phyloP scores from a whole-genome alignment of 2,329 filamentous ascomycete species.

The Epichloe scottii region DNA sequence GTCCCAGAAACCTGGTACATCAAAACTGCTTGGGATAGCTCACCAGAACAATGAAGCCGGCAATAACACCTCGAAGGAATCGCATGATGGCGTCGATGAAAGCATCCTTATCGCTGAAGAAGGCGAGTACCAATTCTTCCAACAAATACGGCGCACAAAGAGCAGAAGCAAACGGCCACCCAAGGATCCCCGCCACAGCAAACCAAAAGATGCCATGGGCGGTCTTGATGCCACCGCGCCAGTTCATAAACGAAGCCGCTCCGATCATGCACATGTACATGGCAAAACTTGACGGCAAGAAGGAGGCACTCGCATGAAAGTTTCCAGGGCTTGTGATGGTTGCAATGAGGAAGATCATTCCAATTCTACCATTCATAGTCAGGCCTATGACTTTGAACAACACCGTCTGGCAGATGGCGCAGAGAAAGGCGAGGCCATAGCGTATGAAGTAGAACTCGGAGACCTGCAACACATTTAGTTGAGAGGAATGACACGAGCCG shows the following conservation, averaged over 20 bases:
- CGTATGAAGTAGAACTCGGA: slow-evolving; percentile 83
- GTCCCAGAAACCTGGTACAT: too few relatives aligned
- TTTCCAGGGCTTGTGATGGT: slow-evolving; percentile 76
- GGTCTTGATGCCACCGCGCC: slow-evolving; percentile 66
- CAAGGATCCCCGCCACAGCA: slow-evolving; percentile 69
- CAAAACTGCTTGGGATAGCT: slow-evolving; percentile 13
- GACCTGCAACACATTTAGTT: slow-evolving; percentile 24
- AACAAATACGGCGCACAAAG: slow-evolving; percentile 68
- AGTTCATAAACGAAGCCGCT: slow-evolving; percentile 81
- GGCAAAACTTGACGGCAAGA: slow-evolving; percentile 85
- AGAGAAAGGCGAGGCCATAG: slow-evolving; percentile 58
- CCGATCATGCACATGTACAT: slow-evolving; percentile 91
- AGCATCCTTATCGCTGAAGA: slow-evolving; percentile 43
- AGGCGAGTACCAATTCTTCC: slow-evolving; percentile 56
- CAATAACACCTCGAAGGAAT: slow-evolving; percentile 53
- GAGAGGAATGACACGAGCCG: too few relatives aligned
- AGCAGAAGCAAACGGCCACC: slow-evolving; percentile 89
- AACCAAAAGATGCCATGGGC: slow-evolving; percentile 84
- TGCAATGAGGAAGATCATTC: slow-evolving; percentile 69
- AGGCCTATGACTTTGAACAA: slow-evolving; percentile 67
- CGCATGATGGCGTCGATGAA: slow-evolving; percentile 47
- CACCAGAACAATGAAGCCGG: slow-evolving; percentile 58
- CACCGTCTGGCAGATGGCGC: slow-evolving; percentile 70
- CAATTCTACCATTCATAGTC: slow-evolving; percentile 70
- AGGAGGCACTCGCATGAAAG: slow-evolving; percentile 81